Conservation (phyloP, 805 yeast genomes). For the Spathaspora girioi region DNA sequence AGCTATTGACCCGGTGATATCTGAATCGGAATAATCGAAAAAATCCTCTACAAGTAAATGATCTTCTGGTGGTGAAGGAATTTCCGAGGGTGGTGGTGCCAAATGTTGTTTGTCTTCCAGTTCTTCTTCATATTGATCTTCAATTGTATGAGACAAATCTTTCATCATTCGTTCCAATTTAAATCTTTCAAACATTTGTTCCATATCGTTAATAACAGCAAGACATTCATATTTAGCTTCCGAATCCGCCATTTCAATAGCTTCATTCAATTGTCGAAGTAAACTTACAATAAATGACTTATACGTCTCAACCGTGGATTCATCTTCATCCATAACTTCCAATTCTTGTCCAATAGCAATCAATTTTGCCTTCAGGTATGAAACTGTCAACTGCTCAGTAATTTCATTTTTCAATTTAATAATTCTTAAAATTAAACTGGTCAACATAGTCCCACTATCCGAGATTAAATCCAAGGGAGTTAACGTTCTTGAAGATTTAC, state of each 20-base stretch:
- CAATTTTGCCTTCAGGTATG: slow-evolving; percentile 63
- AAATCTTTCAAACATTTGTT: slow-evolving; percentile 63
- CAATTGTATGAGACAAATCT: slow-evolving; percentile 7
- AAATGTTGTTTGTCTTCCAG: no score
- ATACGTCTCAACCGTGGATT: slow-evolving; percentile 40
- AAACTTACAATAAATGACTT: slow-evolving; percentile 57
- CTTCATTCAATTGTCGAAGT: slow-evolving; percentile 53
- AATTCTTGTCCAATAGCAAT: slow-evolving; percentile 63
- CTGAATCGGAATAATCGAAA: slow-evolving; percentile 2
- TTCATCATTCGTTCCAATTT: slow-evolving; percentile 31
- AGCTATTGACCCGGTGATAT: slow-evolving; percentile 10
- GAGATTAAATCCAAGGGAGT: slow-evolving; percentile 46
- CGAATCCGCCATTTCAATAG: slow-evolving; percentile 51
- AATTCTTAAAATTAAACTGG: slow-evolving; percentile 41
- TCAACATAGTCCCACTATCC: slow-evolving; percentile 50
- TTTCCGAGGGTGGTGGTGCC: not conserved
- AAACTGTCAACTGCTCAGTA: slow-evolving; percentile 50
- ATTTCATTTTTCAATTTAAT: slow-evolving; percentile 49
- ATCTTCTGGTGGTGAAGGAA: not conserved
- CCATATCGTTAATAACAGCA: slow-evolving; percentile 65
- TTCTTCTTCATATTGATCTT: slow-evolving; percentile 1
- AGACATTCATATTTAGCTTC: slow-evolving; percentile 63
- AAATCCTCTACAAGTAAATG: not conserved
- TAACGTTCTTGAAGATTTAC: slow-evolving; percentile 37
- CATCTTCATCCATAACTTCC: slow-evolving; percentile 41